These are phyloP conservation scores for Pythium utonaiense DNA, from an alignment of 352 stramenopile species.

Conservation along the genomic window DNA sequence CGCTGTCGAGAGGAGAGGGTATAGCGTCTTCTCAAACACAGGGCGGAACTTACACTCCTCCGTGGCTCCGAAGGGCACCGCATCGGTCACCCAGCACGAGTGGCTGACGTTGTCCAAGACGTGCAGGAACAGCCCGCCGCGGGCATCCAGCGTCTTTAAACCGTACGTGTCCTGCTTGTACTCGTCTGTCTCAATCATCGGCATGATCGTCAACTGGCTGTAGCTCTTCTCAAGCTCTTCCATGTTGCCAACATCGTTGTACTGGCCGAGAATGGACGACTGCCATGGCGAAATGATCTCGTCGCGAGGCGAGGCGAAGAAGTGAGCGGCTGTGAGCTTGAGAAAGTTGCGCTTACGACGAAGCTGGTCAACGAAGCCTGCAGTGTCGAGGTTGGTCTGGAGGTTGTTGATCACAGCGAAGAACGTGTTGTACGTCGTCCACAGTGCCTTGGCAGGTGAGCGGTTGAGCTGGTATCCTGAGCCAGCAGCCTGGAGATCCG, in stretches of 20 bases:
- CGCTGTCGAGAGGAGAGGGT: conserved; percentile 7
- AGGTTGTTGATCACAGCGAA: conserved; percentile 29
- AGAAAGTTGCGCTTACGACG: conserved; percentile 34
- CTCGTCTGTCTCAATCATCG: conserved; percentile 33
- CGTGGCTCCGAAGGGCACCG: neutral
- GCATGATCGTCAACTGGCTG: conserved; percentile 26
- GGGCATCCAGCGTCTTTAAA: conserved; percentile 27
- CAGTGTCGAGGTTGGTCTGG: conserved; percentile 29
- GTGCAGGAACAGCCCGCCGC: conserved; percentile 23
- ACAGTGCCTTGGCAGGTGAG: conserved; percentile 24
- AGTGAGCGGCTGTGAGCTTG: conserved; percentile 24
- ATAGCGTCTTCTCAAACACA: conserved; percentile 39
- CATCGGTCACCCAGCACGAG: conserved; percentile 31
- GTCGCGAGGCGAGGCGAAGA: conserved; percentile 36
- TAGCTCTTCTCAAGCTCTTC: conserved; percentile 31
- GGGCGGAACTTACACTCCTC: conserved; percentile 28
- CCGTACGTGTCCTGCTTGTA: conserved; percentile 40
- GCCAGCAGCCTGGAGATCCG: conserved; percentile 27
- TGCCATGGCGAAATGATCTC: conserved; percentile 39
- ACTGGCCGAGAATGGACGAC: conserved; percentile 28
- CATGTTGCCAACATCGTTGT: conserved; percentile 27
- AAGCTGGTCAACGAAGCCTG: conserved; percentile 1
- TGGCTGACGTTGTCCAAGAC: conserved; percentile 24
- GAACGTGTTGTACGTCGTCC: conserved; percentile 16
- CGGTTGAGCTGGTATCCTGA: conserved; percentile 38